Evolutionary conservation across 108 stramenopile species (phyloP).

Genomic region (Cyclostephanos tholiformis): DNA sequence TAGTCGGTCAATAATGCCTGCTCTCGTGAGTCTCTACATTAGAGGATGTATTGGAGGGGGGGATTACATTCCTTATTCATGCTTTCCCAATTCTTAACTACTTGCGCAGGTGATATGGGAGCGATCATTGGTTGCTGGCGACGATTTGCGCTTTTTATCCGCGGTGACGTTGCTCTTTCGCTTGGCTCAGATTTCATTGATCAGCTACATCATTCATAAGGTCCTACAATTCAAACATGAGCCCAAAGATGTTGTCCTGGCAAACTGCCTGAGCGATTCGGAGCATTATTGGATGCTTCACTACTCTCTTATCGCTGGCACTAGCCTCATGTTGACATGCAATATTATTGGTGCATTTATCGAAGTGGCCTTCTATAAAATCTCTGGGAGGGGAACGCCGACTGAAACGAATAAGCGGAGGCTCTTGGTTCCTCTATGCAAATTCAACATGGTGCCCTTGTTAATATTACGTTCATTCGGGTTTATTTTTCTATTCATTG

Average conservation of each 20-base stretch:
- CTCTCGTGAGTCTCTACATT: slow-evolving; percentile 11
- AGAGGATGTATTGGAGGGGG: background rate
- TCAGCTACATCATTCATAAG: slow-evolving; percentile 19
- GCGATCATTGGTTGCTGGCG: slow-evolving; percentile 33
- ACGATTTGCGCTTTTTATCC: slow-evolving; percentile 37
- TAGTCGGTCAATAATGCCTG: slow-evolving; percentile 6
- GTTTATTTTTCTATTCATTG: slow-evolving; percentile 14
- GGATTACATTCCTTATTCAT: background rate
- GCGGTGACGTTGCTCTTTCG: slow-evolving; percentile 16
- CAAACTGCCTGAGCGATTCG: slow-evolving; percentile 14
- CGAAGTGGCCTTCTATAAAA: slow-evolving; percentile 15
- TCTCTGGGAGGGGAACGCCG: slow-evolving; percentile 38
- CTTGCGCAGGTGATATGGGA: slow-evolving; percentile 32
- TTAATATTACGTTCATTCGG: slow-evolving; percentile 14
- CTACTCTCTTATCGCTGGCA: background rate
- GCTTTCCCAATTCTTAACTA: background rate
- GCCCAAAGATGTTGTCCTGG: slow-evolving; percentile 5
- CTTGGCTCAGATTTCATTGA: slow-evolving; percentile 17
- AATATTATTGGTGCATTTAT: slow-evolving; percentile 15
- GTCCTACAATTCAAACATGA: slow-evolving; percentile 8
- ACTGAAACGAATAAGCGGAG: slow-evolving; percentile 20
- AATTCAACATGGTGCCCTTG: slow-evolving; percentile 31
- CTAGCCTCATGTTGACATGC: slow-evolving; percentile 8
- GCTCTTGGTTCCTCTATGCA: slow-evolving; percentile 28
- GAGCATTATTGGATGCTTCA: slow-evolving; percentile 21